Percentiles rank a stretch among this genome's conserved stretches.
Conservation (phyloP, 192 early-diverging fungal species). For the Coemansia sp. region DNA sequence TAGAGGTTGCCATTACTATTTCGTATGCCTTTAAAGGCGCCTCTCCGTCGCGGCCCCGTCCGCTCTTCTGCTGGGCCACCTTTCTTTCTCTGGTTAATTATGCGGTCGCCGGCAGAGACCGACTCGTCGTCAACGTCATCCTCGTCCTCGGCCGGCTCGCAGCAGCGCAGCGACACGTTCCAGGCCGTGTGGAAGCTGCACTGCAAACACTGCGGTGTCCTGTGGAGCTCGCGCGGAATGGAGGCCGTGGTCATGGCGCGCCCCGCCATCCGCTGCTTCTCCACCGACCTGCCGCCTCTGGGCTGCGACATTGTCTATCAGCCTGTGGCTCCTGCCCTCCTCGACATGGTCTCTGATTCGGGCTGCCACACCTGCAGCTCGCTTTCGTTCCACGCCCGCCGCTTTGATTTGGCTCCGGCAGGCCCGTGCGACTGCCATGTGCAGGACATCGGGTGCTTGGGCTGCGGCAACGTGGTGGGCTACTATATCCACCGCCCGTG, state of each 20-base stretch:
- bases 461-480: slow-evolving; percentile 43
- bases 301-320: slow-evolving; percentile 41
- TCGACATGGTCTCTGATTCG: slow-evolving; percentile 23
- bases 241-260: slow-evolving; percentile 46
- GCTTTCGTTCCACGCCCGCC: slow-evolving; percentile 32
- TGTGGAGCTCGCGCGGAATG: slow-evolving; percentile 49
- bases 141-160: neutral
- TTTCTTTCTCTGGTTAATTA: neutral
- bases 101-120: neutral
- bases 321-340: slow-evolving; percentile 30
- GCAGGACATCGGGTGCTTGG: slow-evolving; percentile 45
- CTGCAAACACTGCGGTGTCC: slow-evolving; percentile 36
- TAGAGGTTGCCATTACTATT: too few species aligned
- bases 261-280: slow-evolving; percentile 41
- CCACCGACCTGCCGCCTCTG: slow-evolving; percentile 39
- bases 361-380: slow-evolving; percentile 35
- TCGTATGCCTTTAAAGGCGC: too few species aligned
- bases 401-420: slow-evolving; percentile 42
- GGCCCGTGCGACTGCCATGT: slow-evolving; percentile 48
- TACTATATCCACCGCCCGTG: slow-evolving; percentile 48
- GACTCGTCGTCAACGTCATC: neutral
- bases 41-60: too few species aligned
- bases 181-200: slow-evolving; percentile 46
- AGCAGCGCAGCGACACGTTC: slow-evolving; percentile 24
- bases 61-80: too few species aligned